These are phyloP conservation scores for Fraxinus angustifolia DNA, from an alignment of 305 asterid species.

Conservation along the genomic window DNA sequence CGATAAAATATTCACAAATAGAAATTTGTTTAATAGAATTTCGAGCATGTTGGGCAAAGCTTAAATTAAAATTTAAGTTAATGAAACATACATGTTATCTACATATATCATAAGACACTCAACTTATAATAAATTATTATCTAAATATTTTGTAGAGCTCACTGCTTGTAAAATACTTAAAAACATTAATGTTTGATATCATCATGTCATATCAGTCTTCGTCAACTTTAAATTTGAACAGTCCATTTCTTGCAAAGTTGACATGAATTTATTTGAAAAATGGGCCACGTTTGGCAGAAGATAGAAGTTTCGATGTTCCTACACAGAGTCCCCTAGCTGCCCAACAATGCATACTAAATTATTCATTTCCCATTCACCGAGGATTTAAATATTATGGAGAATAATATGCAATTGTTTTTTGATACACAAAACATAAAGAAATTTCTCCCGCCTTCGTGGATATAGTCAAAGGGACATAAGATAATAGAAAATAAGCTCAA, in stretches of 20 bases:
- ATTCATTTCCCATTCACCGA: too few relatives aligned
- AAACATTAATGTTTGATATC: too few relatives aligned
- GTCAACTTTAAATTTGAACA: neutral
- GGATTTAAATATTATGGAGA: neutral
- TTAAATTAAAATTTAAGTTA: too few relatives aligned
- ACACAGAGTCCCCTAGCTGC: constrained; percentile 38
- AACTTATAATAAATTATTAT: too few relatives aligned
- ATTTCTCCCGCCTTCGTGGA: constrained; percentile 38
- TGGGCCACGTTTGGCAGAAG: constrained; percentile 17
- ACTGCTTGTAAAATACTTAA: too few relatives aligned
- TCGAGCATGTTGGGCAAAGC: neutral
- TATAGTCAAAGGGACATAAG: constrained; percentile 39
- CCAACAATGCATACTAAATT: constrained; percentile 23
- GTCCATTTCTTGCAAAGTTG: constrained; percentile 22
- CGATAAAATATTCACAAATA: neutral
- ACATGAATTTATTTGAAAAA: constrained; percentile 4
- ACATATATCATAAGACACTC: neutral
- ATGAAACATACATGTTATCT: neutral
- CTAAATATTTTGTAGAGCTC: neutral
- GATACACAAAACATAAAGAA: neutral
- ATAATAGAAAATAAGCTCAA: neutral
- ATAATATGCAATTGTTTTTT: neutral
- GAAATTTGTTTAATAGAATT: too few relatives aligned
- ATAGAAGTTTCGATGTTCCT: constrained; percentile 28
- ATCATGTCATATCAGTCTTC: neutral